Percentiles rank a stretch among this genome's conserved stretches.
These are phyloP conservation scores for Aquanectria penicillioides DNA, from an alignment of 2,329 filamentous ascomycete genomes.

Conservation along the genomic window DNA sequence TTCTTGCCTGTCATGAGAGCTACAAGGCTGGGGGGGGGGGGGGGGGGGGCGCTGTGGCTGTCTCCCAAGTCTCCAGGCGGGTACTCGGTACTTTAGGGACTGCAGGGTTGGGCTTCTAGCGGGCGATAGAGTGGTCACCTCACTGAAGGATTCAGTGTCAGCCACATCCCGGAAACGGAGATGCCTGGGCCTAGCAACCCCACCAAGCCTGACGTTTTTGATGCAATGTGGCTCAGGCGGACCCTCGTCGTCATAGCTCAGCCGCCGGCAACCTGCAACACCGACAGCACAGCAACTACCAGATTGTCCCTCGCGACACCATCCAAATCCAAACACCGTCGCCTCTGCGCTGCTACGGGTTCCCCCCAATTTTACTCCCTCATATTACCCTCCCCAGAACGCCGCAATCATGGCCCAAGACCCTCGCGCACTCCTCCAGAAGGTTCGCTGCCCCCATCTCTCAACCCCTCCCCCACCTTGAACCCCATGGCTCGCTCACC, in stretches of 20 bases:
- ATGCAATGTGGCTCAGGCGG: conserved; percentile 36
- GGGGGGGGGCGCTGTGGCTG: not conserved
- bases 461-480: conserved; percentile 35
- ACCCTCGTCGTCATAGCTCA: conserved; percentile 42
- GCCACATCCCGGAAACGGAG: not conserved
- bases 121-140: not conserved
- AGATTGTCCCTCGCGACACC: conserved; percentile 24
- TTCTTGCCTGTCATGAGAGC: not conserved
- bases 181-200: not conserved
- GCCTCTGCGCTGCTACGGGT: conserved; percentile 28
- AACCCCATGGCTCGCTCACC: conserved; percentile 9
- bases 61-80: too few species aligned
- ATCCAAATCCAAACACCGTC: conserved; percentile 25
- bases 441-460: conserved; percentile 59
- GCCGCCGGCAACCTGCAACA: conserved; percentile 20
- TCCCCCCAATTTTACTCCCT: conserved; percentile 1
- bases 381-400: conserved; percentile 18
- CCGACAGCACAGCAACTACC: conserved; percentile 25
- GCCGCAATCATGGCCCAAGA: conserved; percentile 73
- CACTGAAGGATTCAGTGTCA: not conserved
- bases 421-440: conserved; percentile 80
- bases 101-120: too few species aligned
- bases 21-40: too few species aligned
- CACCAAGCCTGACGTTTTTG: not conserved
- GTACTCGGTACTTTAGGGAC: too few species aligned